A percentile compares a stretch with the other conserved stretches of the same genome.
phyloP scores from a whole-genome alignment of 2,329 filamentous ascomycete genomes.

The Talaromyces albobiverticillius region DNA sequence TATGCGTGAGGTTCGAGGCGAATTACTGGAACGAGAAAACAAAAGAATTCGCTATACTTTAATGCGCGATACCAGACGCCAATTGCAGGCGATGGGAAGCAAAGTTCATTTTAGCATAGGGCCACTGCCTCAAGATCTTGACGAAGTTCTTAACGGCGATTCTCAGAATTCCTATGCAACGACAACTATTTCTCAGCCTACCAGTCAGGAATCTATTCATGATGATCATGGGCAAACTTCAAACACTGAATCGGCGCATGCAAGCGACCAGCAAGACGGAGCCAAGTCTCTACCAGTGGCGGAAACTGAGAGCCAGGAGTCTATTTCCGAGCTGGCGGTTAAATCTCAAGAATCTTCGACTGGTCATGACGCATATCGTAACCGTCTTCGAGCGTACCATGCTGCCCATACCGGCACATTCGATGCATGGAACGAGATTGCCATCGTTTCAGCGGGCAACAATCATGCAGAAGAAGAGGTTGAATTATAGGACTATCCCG shows the following conservation, averaged over 20 bases:
- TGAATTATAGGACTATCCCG: too few species aligned
- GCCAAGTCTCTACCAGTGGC: neutral
- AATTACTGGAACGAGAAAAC: constrained; percentile 18
- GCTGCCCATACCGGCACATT: constrained; percentile 42
- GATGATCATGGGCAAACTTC: neutral
- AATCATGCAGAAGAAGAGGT: constrained; percentile 42
- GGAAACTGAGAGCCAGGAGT: constrained; percentile 4
- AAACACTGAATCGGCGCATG: neutral
- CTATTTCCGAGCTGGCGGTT: neutral
- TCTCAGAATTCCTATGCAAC: constrained; percentile 3
- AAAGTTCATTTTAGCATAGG: constrained; percentile 14
- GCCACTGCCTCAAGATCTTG: constrained; percentile 8
- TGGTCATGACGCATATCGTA: neutral
- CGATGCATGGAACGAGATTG: constrained; percentile 40
- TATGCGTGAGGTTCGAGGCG: constrained; percentile 47
- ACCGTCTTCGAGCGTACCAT: constrained; percentile 31
- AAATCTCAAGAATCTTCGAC: constrained; percentile 7
- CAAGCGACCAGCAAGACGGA: neutral
- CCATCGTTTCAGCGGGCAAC: constrained; percentile 42
- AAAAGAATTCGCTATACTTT: constrained; percentile 12
- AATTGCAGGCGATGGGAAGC: constrained; percentile 13
- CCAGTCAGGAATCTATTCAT: neutral
- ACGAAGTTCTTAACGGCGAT: constrained; percentile 5
- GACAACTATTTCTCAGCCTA: neutral
- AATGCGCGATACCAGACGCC: constrained; percentile 11